These are phyloP conservation scores for Oenanthe javanica DNA, from an alignment of 140 eudicot genomes.

Conservation along the genomic window DNA sequence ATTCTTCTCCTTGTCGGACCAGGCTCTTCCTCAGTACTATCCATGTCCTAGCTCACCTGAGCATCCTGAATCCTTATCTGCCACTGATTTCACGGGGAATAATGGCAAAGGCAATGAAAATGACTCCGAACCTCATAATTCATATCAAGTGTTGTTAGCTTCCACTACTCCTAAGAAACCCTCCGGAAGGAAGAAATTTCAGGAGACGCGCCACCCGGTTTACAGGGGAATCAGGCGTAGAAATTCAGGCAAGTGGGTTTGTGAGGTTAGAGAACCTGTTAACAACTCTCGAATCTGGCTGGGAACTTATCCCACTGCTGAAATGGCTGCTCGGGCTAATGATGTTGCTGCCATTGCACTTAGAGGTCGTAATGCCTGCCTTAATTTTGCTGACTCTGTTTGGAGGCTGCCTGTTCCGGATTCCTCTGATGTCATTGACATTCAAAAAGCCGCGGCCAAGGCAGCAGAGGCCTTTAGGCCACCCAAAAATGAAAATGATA, in stretches of 20 bases:
- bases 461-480: slow-evolving; percentile 61
- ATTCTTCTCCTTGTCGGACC: background rate
- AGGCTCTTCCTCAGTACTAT: background rate
- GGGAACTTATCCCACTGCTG: slow-evolving; percentile 60
- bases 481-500: too few relatives aligned
- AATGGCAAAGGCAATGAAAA: background rate
- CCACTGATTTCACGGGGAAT: background rate
- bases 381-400: slow-evolving; percentile 71
- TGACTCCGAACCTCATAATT: slow-evolving; percentile 9
- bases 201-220: background rate
- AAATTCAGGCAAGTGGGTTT: slow-evolving; percentile 78
- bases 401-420: slow-evolving; percentile 71
- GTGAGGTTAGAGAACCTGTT: slow-evolving; percentile 66
- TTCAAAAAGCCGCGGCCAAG: slow-evolving; percentile 57
- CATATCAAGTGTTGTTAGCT: slow-evolving; percentile 40
- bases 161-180: slow-evolving; percentile 55
- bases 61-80: background rate
- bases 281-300: slow-evolving; percentile 66
- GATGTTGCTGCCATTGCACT: slow-evolving; percentile 74
- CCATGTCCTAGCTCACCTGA: background rate
- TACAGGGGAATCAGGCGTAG: slow-evolving; percentile 62
- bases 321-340: slow-evolving; percentile 88
- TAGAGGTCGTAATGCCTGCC: slow-evolving; percentile 57
- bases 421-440: slow-evolving; percentile 40
- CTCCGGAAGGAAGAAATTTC: slow-evolving; percentile 27